Evolutionary conservation across 2,329 filamentous ascomycete species (phyloP).

Genomic region (Microsporum ferrugineum): DNA sequence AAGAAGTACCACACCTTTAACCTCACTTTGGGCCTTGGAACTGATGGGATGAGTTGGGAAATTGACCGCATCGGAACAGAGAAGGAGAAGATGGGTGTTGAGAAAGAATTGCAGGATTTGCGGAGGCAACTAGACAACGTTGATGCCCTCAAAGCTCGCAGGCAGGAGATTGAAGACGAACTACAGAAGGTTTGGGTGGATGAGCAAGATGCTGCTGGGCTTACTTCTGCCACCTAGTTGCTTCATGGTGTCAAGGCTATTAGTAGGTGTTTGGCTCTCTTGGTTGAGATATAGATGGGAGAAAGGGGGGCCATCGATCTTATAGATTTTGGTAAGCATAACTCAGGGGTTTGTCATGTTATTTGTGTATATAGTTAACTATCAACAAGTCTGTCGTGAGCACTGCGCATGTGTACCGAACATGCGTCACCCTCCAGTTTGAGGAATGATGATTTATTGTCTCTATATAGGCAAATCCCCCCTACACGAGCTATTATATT

Average conservation of each 20-base stretch:
- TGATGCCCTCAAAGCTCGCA: constrained; percentile 67
- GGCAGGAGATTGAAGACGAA: constrained; percentile 71
- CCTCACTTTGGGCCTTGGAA: constrained; percentile 69
- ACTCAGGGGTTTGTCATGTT: no score
- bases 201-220: not conserved
- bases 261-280: no score
- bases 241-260: not conserved
- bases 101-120: constrained; percentile 79
- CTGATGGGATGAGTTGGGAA: constrained; percentile 76
- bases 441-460: no score
- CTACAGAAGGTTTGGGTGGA: constrained; percentile 52
- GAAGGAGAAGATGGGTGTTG: constrained; percentile 82
- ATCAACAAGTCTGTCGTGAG: no score
- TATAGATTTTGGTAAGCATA: no score
- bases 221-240: not conserved
- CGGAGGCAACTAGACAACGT: constrained; percentile 70
- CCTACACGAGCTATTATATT: no score
- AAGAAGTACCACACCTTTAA: constrained; percentile 95
- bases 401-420: no score
- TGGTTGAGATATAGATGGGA: no score
- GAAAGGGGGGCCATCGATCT: no score
- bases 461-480: no score
- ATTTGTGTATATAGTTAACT: no score
- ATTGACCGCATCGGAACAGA: constrained; percentile 90
- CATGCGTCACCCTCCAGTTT: no score